phyloP scores from a whole-genome alignment of 139 green algal genomes.

The Micromonas commoda region DNA sequence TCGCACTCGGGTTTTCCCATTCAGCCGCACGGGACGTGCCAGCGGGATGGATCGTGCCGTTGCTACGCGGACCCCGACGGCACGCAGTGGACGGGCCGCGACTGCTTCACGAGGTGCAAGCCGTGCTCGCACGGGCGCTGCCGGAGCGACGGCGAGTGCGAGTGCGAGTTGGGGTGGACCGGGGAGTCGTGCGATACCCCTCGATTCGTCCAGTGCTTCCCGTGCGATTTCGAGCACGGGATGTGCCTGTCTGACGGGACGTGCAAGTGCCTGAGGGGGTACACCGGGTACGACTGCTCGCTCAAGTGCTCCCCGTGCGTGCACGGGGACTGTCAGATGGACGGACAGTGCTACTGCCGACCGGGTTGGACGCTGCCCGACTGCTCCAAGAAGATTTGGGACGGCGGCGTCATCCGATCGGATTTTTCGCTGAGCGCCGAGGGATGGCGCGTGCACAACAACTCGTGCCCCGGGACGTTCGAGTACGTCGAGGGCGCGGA shows the following conservation, averaged over 20 bases:
- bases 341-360: constrained; percentile 16
- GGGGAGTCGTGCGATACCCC: constrained; percentile 1
- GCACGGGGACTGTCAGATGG: constrained; percentile 15
- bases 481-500: background rate
- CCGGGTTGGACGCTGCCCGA: constrained; percentile 18
- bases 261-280: constrained; percentile 17
- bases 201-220: constrained; percentile 13
- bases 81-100: constrained; percentile 7
- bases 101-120: constrained; percentile 28
- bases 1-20: background rate
- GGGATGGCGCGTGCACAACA: constrained; percentile 25
- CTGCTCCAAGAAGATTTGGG: background rate
- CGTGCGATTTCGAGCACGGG: constrained; percentile 20
- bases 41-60: constrained; percentile 10
- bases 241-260: constrained; percentile 17
- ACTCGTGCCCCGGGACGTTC: constrained; percentile 13
- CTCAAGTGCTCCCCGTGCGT: constrained; percentile 16
- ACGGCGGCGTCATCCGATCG: background rate
- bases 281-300: constrained; percentile 13
- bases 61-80: constrained; percentile 12
- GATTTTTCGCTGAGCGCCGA: constrained; percentile 12
- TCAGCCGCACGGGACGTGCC: constrained; percentile 12
- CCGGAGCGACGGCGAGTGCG: constrained; percentile 1
- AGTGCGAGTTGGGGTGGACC: constrained; percentile 20
- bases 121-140: constrained; percentile 23